These are phyloP conservation scores for Collybia nuda DNA, from an alignment of 768 basidiomycete genomes.

Conservation along the genomic window DNA sequence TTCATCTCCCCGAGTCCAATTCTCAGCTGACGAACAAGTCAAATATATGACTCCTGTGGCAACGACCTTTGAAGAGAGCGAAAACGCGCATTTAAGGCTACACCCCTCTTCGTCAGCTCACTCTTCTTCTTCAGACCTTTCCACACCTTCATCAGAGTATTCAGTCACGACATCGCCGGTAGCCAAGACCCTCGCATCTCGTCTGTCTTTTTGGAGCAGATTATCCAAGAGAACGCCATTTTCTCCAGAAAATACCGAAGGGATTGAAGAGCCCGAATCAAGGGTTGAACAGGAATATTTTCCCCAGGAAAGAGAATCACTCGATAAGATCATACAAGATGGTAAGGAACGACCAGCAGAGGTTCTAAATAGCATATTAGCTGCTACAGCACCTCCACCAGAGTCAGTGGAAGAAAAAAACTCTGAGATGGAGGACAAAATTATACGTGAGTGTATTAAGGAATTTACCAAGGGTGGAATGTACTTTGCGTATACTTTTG, in stretches of 20 bases:
- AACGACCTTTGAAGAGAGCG: slow-evolving; percentile 22
- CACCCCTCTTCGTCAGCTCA: slow-evolving; percentile 37
- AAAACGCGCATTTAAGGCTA: slow-evolving; percentile 14
- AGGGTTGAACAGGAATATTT: background rate
- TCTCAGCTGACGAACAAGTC: slow-evolving; percentile 45
- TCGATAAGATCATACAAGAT: slow-evolving; percentile 46
- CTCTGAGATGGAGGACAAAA: slow-evolving; percentile 79
- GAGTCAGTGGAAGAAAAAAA: slow-evolving; percentile 63
- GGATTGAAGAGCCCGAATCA: slow-evolving; percentile 18
- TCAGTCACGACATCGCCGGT: slow-evolving; percentile 48
- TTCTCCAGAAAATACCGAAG: slow-evolving; percentile 6
- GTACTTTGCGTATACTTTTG: slow-evolving; percentile 88
- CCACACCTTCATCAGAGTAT: slow-evolving; percentile 52
- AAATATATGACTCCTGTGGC: slow-evolving; percentile 40
- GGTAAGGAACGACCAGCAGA: slow-evolving; percentile 47
- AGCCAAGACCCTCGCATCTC: slow-evolving; percentile 59
- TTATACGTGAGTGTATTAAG: slow-evolving; percentile 73
- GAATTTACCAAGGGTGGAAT: slow-evolving; percentile 84
- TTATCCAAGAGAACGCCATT: slow-evolving; percentile 45
- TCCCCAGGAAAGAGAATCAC: slow-evolving; percentile 29
- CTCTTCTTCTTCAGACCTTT: slow-evolving; percentile 50
- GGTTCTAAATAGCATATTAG: slow-evolving; percentile 57
- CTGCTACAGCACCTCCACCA: slow-evolving; percentile 63
- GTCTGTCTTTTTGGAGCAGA: slow-evolving; percentile 76
- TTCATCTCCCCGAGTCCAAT: slow-evolving; percentile 46